Evolutionary conservation across 2,329 filamentous ascomycete species (phyloP).

Genomic region (Sporothrix euskadiensis): DNA sequence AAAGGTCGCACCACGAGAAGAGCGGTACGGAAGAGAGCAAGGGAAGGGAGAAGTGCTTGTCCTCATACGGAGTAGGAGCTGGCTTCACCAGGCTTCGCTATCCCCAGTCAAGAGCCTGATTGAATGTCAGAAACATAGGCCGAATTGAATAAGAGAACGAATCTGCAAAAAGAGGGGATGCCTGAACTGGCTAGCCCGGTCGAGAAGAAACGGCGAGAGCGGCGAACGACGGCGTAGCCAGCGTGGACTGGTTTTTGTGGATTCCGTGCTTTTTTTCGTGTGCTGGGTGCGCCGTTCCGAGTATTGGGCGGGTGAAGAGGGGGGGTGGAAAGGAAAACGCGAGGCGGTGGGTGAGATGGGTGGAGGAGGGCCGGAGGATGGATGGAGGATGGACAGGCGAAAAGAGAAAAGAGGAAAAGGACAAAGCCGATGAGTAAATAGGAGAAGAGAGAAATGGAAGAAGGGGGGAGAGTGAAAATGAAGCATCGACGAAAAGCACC

Average conservation of each 20-base stretch:
- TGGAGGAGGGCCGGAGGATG: constrained; percentile 8
- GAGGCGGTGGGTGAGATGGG: constrained; percentile 13
- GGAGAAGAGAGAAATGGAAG: neutral
- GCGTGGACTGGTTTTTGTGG: constrained; percentile 27
- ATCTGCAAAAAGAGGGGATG: neutral
- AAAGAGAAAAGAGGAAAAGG: neutral
- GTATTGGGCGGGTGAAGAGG: neutral
- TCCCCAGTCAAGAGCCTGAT: neutral
- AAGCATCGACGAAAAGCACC: neutral
- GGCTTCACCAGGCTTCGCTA: neutral
- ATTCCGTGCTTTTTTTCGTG: constrained; percentile 19
- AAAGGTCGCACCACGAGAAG: constrained; percentile 30
- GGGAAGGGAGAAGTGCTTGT: neutral
- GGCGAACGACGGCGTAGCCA: constrained; percentile 26
- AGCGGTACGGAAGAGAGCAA: neutral
- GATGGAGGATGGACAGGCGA: neutral
- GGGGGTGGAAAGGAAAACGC: neutral
- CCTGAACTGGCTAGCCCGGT: constrained; percentile 22
- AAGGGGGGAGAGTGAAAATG: neutral
- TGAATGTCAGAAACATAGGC: constrained; percentile 23
- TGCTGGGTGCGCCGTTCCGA: constrained; percentile 24
- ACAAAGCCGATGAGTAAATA: neutral
- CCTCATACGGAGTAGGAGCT: neutral
- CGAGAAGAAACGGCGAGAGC: constrained; percentile 23
- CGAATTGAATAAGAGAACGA: constrained; percentile 25